Base-by-base conservation (phyloP, 441 rosid species). In the Syzygium malaccense region DNA sequence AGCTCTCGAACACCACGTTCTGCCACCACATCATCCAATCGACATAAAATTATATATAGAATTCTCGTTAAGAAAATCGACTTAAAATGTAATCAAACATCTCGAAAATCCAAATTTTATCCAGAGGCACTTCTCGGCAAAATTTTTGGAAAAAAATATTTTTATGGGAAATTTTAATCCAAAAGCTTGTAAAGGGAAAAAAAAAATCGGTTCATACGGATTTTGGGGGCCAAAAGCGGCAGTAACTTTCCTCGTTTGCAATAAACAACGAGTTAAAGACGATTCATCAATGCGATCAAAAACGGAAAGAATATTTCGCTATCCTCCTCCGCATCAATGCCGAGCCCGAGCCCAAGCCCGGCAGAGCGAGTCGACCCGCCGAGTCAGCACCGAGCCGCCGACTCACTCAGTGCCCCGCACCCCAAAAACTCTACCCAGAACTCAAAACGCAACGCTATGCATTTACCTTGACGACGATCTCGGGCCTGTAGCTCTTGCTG, bases 1-100 rank as follows among this genome's bases (percentile, higher is more conserved):
- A 92, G 92, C 88, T 91, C 94, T 95, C 95, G 96, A 97, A 96
- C 90, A 96, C 93, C 55, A 96, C 93, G 90, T 92, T 94, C 99
- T 97, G 96, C 92, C 84, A 83, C 49, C 85, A 56, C 79, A 23
- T 66, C 86, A 18, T 7, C 62, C 30, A 53, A 51, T 88, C 14
- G 23, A 60, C 9, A 6, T 54, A 14, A 75, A n/a, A n/a, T n/a
- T n/a, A 8, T 37, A 37, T 55, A 41, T 87, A 83, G 86, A 26
- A 64, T 20, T 30, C 4, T 30, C 19, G 41, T 28, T 4, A 64
- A 30, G 23, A 64, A 30, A 64, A 45, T 45, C 48, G 48, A 45
- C 48, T 7, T 0, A 7, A 45, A 45, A 7, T 45, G 48, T 7
- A 45, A 45, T 45, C 48, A 45, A 45, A 7, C 37, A 1, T 10